phyloP scores from a whole-genome alignment of 2,329 filamentous ascomycete species.

The Claviceps maximensis region DNA sequence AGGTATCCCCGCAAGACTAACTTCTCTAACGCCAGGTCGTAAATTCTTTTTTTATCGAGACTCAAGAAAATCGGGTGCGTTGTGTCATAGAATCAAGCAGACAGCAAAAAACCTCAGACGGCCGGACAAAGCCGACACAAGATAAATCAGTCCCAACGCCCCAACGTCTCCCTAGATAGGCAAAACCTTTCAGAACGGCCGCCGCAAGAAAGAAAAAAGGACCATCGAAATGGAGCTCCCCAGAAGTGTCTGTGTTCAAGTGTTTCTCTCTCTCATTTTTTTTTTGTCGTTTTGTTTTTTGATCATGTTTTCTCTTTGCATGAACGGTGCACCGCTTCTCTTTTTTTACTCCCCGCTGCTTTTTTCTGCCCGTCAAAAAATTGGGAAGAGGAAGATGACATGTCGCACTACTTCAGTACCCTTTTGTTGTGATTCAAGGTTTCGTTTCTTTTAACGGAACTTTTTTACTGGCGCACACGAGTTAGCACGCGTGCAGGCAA shows the following conservation, averaged over 20 bases:
- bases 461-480: background rate
- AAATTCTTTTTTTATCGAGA: constrained; percentile 14
- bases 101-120: constrained; percentile 16
- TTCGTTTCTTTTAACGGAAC: background rate
- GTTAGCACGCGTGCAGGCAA: constrained; percentile 2
- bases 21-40: constrained; percentile 30
- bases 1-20: constrained; percentile 23
- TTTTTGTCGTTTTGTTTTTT: background rate
- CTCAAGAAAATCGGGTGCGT: constrained; percentile 18
- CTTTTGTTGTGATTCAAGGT: background rate
- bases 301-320: background rate
- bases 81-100: constrained; percentile 16
- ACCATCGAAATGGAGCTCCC: constrained; percentile 11
- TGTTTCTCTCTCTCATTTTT: constrained; percentile 5
- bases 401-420: background rate
- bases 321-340: background rate
- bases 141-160: constrained; percentile 18
- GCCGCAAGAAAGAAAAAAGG: constrained; percentile 13
- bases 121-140: constrained; percentile 9
- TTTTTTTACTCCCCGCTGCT: background rate
- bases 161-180: constrained; percentile 14
- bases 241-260: constrained; percentile 1
- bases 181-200: constrained; percentile 9
- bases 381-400: background rate
- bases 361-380: background rate